Evolutionary conservation across 164 flowering plant genomes (phyloP), one percentile per base, ranked within the genome.

Genomic region (Macadamia tetraphylla): DNA sequence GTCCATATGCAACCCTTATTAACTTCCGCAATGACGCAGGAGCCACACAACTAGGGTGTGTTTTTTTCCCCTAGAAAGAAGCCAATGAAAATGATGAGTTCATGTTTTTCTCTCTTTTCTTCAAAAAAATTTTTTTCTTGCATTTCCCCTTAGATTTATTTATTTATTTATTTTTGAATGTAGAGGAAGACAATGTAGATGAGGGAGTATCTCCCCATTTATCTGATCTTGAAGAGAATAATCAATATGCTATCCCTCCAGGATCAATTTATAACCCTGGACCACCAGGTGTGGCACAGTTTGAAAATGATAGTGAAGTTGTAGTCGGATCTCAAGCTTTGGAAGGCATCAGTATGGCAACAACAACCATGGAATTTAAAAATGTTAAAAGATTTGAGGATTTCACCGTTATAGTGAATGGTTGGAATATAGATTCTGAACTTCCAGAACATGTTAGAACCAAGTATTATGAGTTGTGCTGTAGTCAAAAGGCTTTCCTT

Each of bases 381-480:
- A 79, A 79, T 15, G 53, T 74, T 13, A 71, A 63, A 63, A 71
- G 56, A 63, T 42, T 76, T 23, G 76, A 79, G 44, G 63, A 77
- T 56, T 83, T 81, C 75, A 72, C 66, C 44, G 74, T 76, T 65
- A 30, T 60, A 29, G 81, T 81, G 63, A 70, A 78, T 43, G 83
- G 77, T 31, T 71, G 76, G 53, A 67, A 71, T 63, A 73, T 79
- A 32, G 79, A 83, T 67, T 71, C 80, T 10, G 80, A 79, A 42
- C 65, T 81, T 8, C 62, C 81, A 3, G 66, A 78, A 48, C 65
- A 66, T n/a, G 67, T 71, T 29, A 18, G 69, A 58, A 29, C 59
- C 15, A 78, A 69, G 44, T 83, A 81, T 70, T 77, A 79, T 49
- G 73, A 79, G 51, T 80, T 83, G 0, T 83, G 86, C 73, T 62